These are phyloP conservation scores for Nematocida sp. DNA, from an alignment of 371 early-diverging fungal species.

Conservation along the genomic window DNA sequence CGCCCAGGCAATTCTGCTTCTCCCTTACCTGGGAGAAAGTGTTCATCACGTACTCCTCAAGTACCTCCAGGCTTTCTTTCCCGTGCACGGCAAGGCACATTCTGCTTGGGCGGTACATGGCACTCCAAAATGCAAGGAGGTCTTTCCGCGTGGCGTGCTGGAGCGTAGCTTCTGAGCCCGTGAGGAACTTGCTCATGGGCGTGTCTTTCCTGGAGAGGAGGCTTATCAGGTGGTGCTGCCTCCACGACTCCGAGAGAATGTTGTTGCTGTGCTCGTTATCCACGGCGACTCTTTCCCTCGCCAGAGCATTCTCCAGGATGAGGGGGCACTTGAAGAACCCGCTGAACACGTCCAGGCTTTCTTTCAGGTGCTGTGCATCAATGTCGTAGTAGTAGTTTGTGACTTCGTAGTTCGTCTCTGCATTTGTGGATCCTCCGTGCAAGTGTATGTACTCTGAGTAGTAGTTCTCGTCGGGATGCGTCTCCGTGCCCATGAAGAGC, in stretches of 20 bases:
- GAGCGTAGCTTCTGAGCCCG: slow-evolving; percentile 56
- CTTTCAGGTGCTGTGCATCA: slow-evolving; percentile 72
- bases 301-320: slow-evolving; percentile 53
- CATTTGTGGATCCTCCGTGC: slow-evolving; percentile 85
- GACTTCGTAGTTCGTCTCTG: slow-evolving; percentile 76
- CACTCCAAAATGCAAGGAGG: slow-evolving; percentile 53
- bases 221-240: slow-evolving; percentile 44
- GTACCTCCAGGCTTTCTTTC: slow-evolving; percentile 42
- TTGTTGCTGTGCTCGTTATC: slow-evolving; percentile 59
- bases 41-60: slow-evolving; percentile 45
- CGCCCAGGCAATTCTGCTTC: background rate
- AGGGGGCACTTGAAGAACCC: slow-evolving; percentile 62
- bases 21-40: background rate
- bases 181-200: slow-evolving; percentile 45
- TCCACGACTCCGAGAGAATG: slow-evolving; percentile 42
- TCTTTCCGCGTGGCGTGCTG: slow-evolving; percentile 44
- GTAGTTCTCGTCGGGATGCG: slow-evolving; percentile 56
- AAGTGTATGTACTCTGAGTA: slow-evolving; percentile 70
- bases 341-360: slow-evolving; percentile 73
- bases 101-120: slow-evolving; percentile 49
- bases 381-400: slow-evolving; percentile 91
- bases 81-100: slow-evolving; percentile 59
- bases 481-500: slow-evolving; percentile 73
- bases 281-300: slow-evolving; percentile 62
- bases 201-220: slow-evolving; percentile 29